phyloP scores from a whole-genome alignment of 2,329 filamentous ascomycete genomes.

The Zelopaecilomyces penicillatus region DNA sequence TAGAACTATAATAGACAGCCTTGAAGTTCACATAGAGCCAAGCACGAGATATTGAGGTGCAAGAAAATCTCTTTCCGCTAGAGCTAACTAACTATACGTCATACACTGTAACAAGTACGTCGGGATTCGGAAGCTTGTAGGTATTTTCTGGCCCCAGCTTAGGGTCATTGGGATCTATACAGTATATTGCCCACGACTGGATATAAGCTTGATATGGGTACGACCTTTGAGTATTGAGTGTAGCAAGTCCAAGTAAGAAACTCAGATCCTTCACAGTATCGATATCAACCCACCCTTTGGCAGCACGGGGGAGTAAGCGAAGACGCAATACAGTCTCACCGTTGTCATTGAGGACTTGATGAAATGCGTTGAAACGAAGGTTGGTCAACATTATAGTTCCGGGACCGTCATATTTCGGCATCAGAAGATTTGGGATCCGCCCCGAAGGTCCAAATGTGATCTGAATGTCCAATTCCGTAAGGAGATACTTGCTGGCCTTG shows the following conservation, averaged over 20 bases:
- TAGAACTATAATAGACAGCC: too few relatives aligned
- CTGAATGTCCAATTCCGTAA: constrained; percentile 4
- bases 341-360: neutral
- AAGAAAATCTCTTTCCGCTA: neutral
- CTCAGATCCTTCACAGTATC: neutral
- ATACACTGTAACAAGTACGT: neutral
- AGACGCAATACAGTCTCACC: constrained; percentile 1
- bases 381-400: constrained; percentile 9
- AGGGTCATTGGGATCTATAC: neutral
- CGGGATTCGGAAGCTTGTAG: neutral
- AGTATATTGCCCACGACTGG: constrained; percentile 3
- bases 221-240: neutral
- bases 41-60: too few relatives aligned
- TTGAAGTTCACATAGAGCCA: too few relatives aligned
- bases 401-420: constrained; percentile 7
- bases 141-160: neutral
- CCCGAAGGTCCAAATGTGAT: neutral
- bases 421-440: neutral
- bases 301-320: constrained; percentile 4
- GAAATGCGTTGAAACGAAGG: constrained; percentile 11
- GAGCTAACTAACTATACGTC: neutral
- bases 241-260: constrained; percentile 1
- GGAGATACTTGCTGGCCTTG: constrained; percentile 3
- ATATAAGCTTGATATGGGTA: neutral
- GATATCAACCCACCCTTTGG: constrained; percentile 4